Evolutionary conservation across 768 basidiomycete genomes (phyloP).

Genomic region (Guyanaporus albipodus): DNA sequence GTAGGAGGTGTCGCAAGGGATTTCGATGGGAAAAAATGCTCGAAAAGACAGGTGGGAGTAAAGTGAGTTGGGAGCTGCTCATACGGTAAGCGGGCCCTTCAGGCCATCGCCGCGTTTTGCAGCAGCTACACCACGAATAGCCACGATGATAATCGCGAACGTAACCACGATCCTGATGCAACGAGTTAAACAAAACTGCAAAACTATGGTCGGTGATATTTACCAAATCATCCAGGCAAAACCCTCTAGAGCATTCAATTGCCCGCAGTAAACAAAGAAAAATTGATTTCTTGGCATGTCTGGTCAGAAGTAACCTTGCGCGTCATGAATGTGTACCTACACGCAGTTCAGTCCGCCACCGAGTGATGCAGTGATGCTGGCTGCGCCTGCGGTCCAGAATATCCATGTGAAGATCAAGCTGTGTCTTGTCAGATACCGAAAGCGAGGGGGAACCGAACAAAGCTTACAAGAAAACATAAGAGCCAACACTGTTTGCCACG

Average conservation of each 20-base stretch:
- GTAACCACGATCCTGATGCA: conserved; percentile 58
- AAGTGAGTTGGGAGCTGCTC: conserved; percentile 3
- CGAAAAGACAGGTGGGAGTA: conserved; percentile 5
- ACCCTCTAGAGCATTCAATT: conserved; percentile 69
- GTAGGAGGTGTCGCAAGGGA: conserved; percentile 16
- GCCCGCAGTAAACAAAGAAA: conserved; percentile 61
- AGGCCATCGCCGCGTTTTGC: conserved; percentile 66
- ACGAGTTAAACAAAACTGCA: background rate
- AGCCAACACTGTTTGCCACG: conserved; percentile 55
- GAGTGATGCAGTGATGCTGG: conserved; percentile 60
- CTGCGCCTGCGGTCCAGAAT: conserved; percentile 72
- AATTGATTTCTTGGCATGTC: conserved; percentile 34
- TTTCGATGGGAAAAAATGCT: background rate
- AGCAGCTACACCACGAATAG: conserved; percentile 56
- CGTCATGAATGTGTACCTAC: conserved; percentile 32
- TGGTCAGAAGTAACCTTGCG: background rate
- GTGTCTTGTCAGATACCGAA: conserved; percentile 6
- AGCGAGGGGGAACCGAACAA: background rate
- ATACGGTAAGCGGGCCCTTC: conserved; percentile 49
- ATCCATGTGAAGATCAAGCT: conserved; percentile 73
- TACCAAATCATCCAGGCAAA: conserved; percentile 78
- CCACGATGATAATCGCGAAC: conserved; percentile 52
- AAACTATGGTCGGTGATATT: background rate
- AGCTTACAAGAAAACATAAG: conserved; percentile 61
- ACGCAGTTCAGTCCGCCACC: conserved; percentile 70